phyloP scores from a whole-genome alignment of 768 basidiomycete genomes.

The Cystobasidium onofrii region DNA sequence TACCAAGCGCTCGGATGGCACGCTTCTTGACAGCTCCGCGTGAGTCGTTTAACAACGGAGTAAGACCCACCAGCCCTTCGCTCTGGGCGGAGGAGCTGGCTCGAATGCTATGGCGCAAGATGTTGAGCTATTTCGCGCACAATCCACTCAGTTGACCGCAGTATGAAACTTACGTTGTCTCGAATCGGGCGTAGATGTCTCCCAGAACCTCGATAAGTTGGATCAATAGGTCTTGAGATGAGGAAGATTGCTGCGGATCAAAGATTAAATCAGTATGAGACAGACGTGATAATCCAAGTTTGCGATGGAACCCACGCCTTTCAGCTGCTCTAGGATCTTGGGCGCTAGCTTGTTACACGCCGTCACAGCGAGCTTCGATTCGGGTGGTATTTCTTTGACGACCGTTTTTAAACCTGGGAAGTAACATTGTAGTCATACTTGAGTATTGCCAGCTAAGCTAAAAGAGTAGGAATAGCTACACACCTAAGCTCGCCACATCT shows the following conservation, averaged over 20 bases:
- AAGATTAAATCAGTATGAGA: too few relatives aligned
- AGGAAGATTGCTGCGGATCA: neutral
- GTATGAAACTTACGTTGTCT: constrained; percentile 18
- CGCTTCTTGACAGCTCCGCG: constrained; percentile 87
- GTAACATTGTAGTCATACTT: neutral
- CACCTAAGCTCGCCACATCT: constrained; percentile 89
- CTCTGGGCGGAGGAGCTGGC: constrained; percentile 54
- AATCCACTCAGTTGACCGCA: neutral
- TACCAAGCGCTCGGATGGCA: constrained; percentile 66
- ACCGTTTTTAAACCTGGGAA: constrained; percentile 81
- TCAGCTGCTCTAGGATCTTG: constrained; percentile 68
- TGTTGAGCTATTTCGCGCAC: neutral
- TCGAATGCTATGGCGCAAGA: constrained; percentile 9
- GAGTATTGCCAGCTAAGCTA: constrained; percentile 4
- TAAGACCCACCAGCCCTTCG: constrained; percentile 68
- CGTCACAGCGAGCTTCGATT: constrained; percentile 66
- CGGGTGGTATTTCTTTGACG: constrained; percentile 75
- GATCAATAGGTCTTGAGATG: constrained; percentile 46
- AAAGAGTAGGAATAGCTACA: constrained; percentile 34
- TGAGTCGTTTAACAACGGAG: constrained; percentile 55
- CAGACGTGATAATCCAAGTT: neutral
- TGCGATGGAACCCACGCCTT: constrained; percentile 53
- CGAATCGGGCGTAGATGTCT: constrained; percentile 44
- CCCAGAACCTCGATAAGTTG: constrained; percentile 43
- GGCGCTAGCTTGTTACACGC: constrained; percentile 78